These are phyloP conservation scores for Raphidocelis subcapitata DNA, from an alignment of 139 green algal genomes.

Conservation along the genomic window DNA sequence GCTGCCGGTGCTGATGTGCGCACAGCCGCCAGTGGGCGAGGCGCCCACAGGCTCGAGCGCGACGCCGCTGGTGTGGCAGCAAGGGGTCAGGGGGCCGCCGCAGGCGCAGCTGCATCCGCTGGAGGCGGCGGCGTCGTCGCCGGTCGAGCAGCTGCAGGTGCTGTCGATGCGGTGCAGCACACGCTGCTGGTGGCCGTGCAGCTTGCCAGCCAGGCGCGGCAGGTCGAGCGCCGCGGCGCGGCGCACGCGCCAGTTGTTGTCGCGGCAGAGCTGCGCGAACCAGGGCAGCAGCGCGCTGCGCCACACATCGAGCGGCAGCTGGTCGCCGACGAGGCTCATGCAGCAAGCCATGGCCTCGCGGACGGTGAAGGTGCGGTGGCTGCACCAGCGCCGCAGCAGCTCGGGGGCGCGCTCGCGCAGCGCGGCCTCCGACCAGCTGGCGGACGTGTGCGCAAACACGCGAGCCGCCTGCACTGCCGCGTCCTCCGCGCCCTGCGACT, in stretches of 20 bases:
- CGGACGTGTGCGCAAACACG: slow-evolving; percentile 12
- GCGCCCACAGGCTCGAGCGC: neutral
- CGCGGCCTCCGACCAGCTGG: slow-evolving; percentile 14
- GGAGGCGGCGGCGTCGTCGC: neutral
- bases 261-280: slow-evolving; percentile 24
- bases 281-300: slow-evolving; percentile 19
- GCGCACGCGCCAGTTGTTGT: slow-evolving; percentile 28
- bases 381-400: slow-evolving; percentile 19
- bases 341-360: slow-evolving; percentile 20
- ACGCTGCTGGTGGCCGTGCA: slow-evolving; percentile 27
- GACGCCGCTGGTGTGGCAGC: neutral
- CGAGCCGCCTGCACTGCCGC: slow-evolving; percentile 18
- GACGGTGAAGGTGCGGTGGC: slow-evolving; percentile 23
- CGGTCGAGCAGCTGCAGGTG: slow-evolving; percentile 1
- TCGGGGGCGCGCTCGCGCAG: slow-evolving; percentile 14
- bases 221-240: slow-evolving; percentile 19
- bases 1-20: neutral
- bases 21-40: neutral
- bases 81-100: neutral
- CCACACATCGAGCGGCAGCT: slow-evolving; percentile 11
- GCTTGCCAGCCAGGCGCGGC: slow-evolving; percentile 12
- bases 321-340: slow-evolving; percentile 19
- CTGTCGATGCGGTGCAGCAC: neutral
- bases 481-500: slow-evolving; percentile 14
- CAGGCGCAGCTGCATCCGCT: neutral